Evolutionary conservation across 2,329 filamentous ascomycete genomes (phyloP).

Genomic region (Neonectria faginata): DNA sequence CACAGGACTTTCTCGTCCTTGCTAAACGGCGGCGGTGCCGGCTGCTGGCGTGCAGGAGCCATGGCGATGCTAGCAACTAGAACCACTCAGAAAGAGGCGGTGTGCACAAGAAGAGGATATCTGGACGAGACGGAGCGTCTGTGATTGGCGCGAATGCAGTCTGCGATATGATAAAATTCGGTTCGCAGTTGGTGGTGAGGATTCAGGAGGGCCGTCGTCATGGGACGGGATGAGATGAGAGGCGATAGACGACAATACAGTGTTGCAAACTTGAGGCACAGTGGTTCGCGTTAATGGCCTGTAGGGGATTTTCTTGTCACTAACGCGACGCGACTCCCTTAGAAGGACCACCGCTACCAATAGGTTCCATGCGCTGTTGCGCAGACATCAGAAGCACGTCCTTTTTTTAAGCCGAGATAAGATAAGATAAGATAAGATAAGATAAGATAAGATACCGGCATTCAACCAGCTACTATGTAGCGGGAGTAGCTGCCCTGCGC

Average conservation of each 20-base stretch:
- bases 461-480: neutral
- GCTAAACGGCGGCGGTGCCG: conserved; percentile 61
- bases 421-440: conserved; percentile 18
- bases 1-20: conserved; percentile 96
- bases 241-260: conserved; percentile 24
- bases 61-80: conserved; percentile 44
- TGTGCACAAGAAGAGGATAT: conserved; percentile 22
- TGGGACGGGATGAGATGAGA: conserved; percentile 27
- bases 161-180: conserved; percentile 19
- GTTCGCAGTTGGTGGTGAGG: conserved; percentile 24
- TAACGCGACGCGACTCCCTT: conserved; percentile 28
- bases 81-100: conserved; percentile 32
- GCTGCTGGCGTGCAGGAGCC: conserved; percentile 58
- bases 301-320: conserved; percentile 21
- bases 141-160: conserved; percentile 24
- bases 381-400: neutral
- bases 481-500: neutral
- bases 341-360: neutral
- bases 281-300: conserved; percentile 29
- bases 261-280: conserved; percentile 26
- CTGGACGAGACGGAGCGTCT: conserved; percentile 5
- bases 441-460: conserved; percentile 8
- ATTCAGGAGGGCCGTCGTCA: conserved; percentile 16
- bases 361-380: neutral
- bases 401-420: neutral